Base-by-base conservation (phyloP, 768 basidiomycete species). In the Tylopilus vinaceipallidus region DNA sequence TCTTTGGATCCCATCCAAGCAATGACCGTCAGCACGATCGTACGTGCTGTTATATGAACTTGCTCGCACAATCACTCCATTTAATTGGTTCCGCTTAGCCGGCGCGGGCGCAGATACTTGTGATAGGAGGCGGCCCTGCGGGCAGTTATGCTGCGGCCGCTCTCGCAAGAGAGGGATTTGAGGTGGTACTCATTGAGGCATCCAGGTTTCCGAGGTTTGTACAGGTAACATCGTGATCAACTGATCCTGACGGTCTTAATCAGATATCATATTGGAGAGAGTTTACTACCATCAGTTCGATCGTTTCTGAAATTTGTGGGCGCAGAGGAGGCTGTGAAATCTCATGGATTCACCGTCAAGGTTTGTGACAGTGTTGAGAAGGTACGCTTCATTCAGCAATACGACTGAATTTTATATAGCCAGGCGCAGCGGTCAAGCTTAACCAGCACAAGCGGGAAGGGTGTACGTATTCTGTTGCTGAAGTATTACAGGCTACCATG, bases 391-490 rank as follows among this genome's bases (percentile, higher is more conserved):
- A n/a, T n/a, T 14, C 5, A 4, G 33, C 11, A 14, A 34, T 16
- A 14, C 33, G 14, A 4, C 33, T 34, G 33, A 34, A 34, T 5
- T 11, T 5, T 34, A 13, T 34, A 4, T 14, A 34, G 49, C 53
- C 53, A 14, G 53, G 49, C 3, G 45, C 49, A n/a, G 53, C 49
- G 9, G 12, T 54, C 5, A 46, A 48, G 43, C 33, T 55, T 3
- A 52, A 53, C 24, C 54, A 52, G 29, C 43, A 55, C 43, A 55
- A 55, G 35, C 45, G 54, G 2, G 54, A 55, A 51, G 50, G 38
- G 38, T 55, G 54, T 55, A 32, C 2, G 53, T 39, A 12, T 16
- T 17, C 12, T 17, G 8, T 20, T n/a, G 4, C 13, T n/a, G n/a
- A n/a, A n/a, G n/a, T n/a, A n/a, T n/a, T 16, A 22, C n/a, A 3